Percentiles rank a stretch among this genome's conserved stretches.
phyloP scores from a whole-genome alignment of 2,329 filamentous ascomycete species.

The Parafenestella ontariensis region DNA sequence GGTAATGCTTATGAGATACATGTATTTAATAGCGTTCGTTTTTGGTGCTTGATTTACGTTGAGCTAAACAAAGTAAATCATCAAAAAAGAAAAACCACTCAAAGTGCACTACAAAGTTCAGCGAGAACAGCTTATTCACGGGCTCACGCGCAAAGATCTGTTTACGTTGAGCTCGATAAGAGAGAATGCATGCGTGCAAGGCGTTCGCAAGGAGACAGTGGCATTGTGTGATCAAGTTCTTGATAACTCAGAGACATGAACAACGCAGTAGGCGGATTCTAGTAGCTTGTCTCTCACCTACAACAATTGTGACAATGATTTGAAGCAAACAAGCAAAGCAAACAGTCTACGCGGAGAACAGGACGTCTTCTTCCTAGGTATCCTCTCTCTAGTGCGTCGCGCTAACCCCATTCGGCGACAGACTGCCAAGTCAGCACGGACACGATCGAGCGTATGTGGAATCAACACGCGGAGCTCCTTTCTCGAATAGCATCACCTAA shows the following conservation, averaged over 20 bases:
- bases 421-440: conserved; percentile 18
- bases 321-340: background rate
- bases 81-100: no score
- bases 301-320: background rate
- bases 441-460: conserved; percentile 26
- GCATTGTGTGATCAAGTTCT: no score
- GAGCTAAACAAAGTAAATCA: no score
- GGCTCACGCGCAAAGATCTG: no score
- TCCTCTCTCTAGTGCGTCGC: no score
- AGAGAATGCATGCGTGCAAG: no score
- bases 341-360: background rate
- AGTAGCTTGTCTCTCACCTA: background rate
- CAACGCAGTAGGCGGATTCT: background rate
- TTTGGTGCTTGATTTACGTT: conserved; percentile 1
- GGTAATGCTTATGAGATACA: background rate
- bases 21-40: background rate
- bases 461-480: conserved; percentile 33
- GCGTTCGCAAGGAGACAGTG: no score
- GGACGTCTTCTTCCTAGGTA: no score
- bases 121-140: no score
- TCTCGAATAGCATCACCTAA: conserved; percentile 37
- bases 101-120: no score
- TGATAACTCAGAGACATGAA: background rate
- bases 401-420: conserved; percentile 11
- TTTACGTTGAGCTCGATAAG: background rate